Conservation (phyloP, 1,284 basidiomycete genomes). For the Agaricales sp. region DNA sequence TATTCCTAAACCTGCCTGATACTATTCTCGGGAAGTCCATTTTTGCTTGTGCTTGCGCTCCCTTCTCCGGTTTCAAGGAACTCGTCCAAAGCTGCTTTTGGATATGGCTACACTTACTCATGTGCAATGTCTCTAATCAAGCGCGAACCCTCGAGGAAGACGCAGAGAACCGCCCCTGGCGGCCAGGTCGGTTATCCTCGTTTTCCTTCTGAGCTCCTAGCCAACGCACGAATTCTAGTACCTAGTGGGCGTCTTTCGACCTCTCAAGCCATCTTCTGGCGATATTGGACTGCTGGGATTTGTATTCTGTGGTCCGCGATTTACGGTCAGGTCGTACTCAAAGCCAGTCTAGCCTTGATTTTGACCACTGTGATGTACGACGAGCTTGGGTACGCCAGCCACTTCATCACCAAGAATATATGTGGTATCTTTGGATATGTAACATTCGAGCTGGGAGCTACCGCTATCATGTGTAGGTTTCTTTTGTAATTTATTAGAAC, state of each 20-base stretch:
- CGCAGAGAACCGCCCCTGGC: conserved; percentile 22
- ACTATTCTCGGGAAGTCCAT: conserved; percentile 16
- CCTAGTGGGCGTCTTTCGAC: no score
- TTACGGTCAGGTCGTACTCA: conserved; percentile 12
- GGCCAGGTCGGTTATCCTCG: conserved; percentile 23
- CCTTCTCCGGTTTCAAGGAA: conserved; percentile 11
- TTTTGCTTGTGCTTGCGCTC: conserved; percentile 22
- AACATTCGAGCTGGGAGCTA: conserved; percentile 22
- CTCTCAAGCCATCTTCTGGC: conserved; percentile 14
- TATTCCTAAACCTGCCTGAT: neutral
- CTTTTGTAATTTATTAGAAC: neutral
- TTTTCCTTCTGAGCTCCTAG: conserved; percentile 15
- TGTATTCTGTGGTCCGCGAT: conserved; percentile 17
- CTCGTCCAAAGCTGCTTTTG: conserved; percentile 20
- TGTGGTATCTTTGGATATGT: conserved; percentile 19
- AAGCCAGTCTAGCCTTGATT: conserved; percentile 12
- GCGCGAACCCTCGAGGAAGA: conserved; percentile 20
- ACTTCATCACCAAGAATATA: conserved; percentile 19
- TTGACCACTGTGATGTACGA: conserved; percentile 18
- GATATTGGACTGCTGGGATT: conserved; percentile 18
- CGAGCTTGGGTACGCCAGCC: conserved; percentile 13
- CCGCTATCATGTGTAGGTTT: conserved; percentile 19
- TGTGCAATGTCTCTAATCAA: conserved; percentile 32
- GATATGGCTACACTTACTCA: conserved; percentile 34
- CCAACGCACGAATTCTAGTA: no score